Evolutionary conservation across 2,329 filamentous ascomycete species (phyloP), one percentile per base, ranked within the genome.

Genomic region (Sporothrix pallida): DNA sequence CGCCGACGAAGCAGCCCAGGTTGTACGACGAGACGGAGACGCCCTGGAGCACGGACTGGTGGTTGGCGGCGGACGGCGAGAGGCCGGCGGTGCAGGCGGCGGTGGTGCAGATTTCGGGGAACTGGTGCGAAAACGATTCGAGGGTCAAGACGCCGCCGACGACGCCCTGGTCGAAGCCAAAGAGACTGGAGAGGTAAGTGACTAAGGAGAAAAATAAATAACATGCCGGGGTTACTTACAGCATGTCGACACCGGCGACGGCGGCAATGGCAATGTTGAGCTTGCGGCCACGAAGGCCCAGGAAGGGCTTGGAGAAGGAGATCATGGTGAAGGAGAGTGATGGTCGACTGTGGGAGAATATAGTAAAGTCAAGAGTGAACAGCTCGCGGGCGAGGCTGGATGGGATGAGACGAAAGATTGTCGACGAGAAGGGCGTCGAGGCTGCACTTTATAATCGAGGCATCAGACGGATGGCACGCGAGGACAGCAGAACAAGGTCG

Each of bases 21-120:
- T 80, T 78, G 77, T 80, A 80, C 13, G 78, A 80, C 6, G 81
- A 80, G 5, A 83, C 80, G 0, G 80, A 77, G 17, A 82, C 80
- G 37, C 81, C 82, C 76, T 89, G 86, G 73, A 58, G 20, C 3
- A 58, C 54, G 6, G 63, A 46, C 37, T 67, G 37, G 42, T 67
- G 63, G 42, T 67, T 67, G 37, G 37, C 37, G n/a, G 13, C 31
- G 15, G 37, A 42, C 9, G 42, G 63, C 44, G 63, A 23, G 20
- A 63, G 20, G 4, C 60, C 60, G 37, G 60, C 60, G 26, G 60
- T 63, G 31, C 60, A 63, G 31, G 60, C 42, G 44, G n/a, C 42
- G 7, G 42, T 26, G 44, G 63, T 67, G 37, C 42, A 46, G 42
- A 67, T 67, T 44, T 67, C 63, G 15, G 63, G 63, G 42, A 67